phyloP scores from a whole-genome alignment of 768 basidiomycete genomes.

The Collybia nuda region DNA sequence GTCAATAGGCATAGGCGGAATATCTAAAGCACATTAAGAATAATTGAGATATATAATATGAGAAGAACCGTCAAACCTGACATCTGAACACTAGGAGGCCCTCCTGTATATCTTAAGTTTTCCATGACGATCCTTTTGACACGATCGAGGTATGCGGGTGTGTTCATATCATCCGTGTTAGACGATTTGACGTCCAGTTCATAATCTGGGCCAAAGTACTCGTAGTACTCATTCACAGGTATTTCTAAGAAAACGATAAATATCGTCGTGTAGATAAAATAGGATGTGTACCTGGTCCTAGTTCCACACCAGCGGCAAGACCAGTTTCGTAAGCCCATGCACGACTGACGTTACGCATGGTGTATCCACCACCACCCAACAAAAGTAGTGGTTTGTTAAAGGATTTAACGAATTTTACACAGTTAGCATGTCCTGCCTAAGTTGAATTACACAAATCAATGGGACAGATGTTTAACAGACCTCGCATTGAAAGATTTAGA shows the following conservation, averaged over 20 bases:
- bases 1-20: slow-evolving; percentile 84
- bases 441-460: not conserved
- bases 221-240: slow-evolving; percentile 98
- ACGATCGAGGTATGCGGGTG: slow-evolving; percentile 88
- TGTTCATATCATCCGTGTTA: slow-evolving; percentile 95
- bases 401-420: slow-evolving; percentile 95
- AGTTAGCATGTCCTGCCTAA: slow-evolving; percentile 85
- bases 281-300: slow-evolving; percentile 66
- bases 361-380: slow-evolving; percentile 97
- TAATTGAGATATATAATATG: slow-evolving; percentile 1
- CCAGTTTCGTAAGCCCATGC: slow-evolving; percentile 99
- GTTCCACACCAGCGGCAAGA: slow-evolving; percentile 94
- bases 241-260: slow-evolving; percentile 51
- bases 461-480: slow-evolving; percentile 30
- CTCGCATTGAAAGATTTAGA: slow-evolving; percentile 95
- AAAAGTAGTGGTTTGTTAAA: slow-evolving; percentile 93
- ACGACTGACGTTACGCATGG: slow-evolving; percentile 95
- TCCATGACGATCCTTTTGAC: slow-evolving; percentile 92
- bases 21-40: slow-evolving; percentile 47
- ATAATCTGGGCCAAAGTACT: slow-evolving; percentile 98
- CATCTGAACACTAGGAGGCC: slow-evolving; percentile 93
- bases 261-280: not conserved
- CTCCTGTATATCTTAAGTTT: slow-evolving; percentile 80
- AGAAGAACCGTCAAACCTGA: slow-evolving; percentile 53
- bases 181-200: slow-evolving; percentile 92